Conservation (phyloP, 345 rosid genomes). For the Crucihimalaya himalaica region DNA sequence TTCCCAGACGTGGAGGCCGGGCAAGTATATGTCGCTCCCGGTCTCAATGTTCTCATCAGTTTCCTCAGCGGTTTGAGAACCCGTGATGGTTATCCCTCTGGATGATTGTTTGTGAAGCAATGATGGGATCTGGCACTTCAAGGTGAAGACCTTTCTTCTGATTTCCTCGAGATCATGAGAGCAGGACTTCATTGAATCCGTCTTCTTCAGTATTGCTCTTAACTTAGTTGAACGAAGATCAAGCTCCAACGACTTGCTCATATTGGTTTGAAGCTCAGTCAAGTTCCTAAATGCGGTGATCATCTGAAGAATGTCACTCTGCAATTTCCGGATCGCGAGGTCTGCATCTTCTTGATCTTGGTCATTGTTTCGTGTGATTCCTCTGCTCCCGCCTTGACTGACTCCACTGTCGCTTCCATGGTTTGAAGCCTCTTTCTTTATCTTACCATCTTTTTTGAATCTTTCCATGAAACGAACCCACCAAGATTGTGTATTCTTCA, state of each 20-base stretch:
- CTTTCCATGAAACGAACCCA: background rate
- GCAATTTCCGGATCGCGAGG: conserved; percentile 6
- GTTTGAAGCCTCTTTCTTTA: conserved; percentile 8
- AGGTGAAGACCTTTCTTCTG: conserved; percentile 30
- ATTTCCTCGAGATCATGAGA: conserved; percentile 19
- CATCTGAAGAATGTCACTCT: conserved; percentile 32
- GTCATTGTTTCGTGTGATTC: background rate
- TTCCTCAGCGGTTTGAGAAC: conserved; percentile 25
- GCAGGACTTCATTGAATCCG: background rate
- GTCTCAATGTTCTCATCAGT: background rate
- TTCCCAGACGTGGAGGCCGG: conserved; percentile 4
- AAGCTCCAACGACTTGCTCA: background rate
- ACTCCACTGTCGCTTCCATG: conserved; percentile 19
- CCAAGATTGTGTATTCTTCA: background rate
- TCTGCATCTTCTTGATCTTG: background rate
- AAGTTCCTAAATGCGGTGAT: conserved; percentile 19
- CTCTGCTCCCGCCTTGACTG: conserved; percentile 27
- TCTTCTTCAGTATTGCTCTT: background rate
- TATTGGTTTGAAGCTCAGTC: background rate
- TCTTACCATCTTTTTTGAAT: background rate
- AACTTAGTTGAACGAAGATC: background rate
- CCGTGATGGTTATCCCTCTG: conserved; percentile 3
- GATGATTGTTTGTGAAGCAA: conserved; percentile 33
- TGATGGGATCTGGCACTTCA: conserved; percentile 38
- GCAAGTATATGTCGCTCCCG: conserved; percentile 24